Evolutionary conservation across 805 yeast genomes (phyloP).

Genomic region (Yarrowia porcina): DNA sequence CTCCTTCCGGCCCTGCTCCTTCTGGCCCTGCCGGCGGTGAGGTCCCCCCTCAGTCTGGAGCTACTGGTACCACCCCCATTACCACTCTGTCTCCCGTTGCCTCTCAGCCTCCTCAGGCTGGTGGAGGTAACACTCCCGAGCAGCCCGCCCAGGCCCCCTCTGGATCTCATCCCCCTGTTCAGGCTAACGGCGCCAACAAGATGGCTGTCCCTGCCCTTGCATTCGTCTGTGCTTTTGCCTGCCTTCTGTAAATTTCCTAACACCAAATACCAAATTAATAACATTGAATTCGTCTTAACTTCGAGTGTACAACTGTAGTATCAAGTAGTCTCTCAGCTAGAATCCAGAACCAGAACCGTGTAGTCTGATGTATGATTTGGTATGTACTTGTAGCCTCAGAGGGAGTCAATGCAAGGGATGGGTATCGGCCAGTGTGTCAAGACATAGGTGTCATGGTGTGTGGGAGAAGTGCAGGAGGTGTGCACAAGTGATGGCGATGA

Average conservation of each 20-base stretch:
- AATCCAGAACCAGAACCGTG: too few species aligned
- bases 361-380: too few species aligned
- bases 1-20: not conserved
- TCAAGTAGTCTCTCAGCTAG: too few species aligned
- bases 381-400: too few species aligned
- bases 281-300: not conserved
- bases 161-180: constrained; percentile 4
- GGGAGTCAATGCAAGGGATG: too few species aligned
- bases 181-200: constrained; percentile 21
- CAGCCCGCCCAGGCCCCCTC: constrained; percentile 1
- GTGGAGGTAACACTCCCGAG: not conserved
- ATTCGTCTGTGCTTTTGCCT: constrained; percentile 1
- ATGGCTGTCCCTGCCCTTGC: constrained; percentile 22
- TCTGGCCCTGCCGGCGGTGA: too few species aligned
- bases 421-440: too few species aligned
- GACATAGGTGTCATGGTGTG: too few species aligned
- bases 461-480: too few species aligned
- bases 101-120: not conserved
- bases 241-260: constrained; percentile 1
- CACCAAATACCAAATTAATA: not conserved
- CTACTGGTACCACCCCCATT: not conserved
- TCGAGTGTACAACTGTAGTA: not conserved
- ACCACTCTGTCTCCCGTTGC: constrained; percentile 8
- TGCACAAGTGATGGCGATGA: too few species aligned
- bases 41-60: constrained; percentile 2